These are phyloP conservation scores for Aspergillus brunneoviolaceus DNA, from an alignment of 2,329 filamentous ascomycete species.

Conservation along the genomic window DNA sequence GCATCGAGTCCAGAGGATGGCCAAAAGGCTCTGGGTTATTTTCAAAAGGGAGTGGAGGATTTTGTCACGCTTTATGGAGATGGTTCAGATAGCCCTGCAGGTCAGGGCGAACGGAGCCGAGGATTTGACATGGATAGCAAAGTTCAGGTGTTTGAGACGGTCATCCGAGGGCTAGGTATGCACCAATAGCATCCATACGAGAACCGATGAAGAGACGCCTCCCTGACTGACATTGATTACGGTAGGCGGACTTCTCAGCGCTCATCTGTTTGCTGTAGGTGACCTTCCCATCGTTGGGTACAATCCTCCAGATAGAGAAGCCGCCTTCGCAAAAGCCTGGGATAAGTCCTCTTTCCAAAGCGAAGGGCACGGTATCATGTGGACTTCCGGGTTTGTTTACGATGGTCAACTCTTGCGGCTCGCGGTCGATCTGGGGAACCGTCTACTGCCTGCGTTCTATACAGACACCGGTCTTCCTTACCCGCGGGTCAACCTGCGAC, in stretches of 20 bases:
- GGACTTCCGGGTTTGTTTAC: slow-evolving; percentile 77
- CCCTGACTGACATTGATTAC: slow-evolving; percentile 5
- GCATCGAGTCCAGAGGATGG: slow-evolving; percentile 63
- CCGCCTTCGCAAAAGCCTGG: slow-evolving; percentile 42
- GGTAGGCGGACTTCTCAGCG: slow-evolving; percentile 78
- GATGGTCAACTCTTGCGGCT: slow-evolving; percentile 88
- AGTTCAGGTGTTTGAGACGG: slow-evolving; percentile 97
- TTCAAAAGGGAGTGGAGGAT: slow-evolving; percentile 74
- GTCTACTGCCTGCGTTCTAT: slow-evolving; percentile 87
- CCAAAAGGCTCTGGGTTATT: slow-evolving; percentile 66
- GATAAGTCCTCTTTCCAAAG: slow-evolving; percentile 32
- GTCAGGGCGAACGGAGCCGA: slow-evolving; percentile 68
- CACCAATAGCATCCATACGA: not conserved
- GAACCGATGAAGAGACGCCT: not conserved
- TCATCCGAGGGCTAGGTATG: slow-evolving; percentile 72
- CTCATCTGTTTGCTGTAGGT: slow-evolving; percentile 88
- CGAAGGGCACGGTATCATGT: slow-evolving; percentile 54
- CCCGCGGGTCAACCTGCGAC: slow-evolving; percentile 84
- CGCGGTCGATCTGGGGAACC: slow-evolving; percentile 77
- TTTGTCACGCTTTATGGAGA: slow-evolving; percentile 85
- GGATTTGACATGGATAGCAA: slow-evolving; percentile 97
- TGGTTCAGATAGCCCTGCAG: slow-evolving; percentile 66
- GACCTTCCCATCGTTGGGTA: slow-evolving; percentile 86
- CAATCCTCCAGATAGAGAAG: slow-evolving; percentile 48
- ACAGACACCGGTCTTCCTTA: slow-evolving; percentile 91